phyloP scores from a whole-genome alignment of 768 basidiomycete genomes.

The Pluteus cervinus region DNA sequence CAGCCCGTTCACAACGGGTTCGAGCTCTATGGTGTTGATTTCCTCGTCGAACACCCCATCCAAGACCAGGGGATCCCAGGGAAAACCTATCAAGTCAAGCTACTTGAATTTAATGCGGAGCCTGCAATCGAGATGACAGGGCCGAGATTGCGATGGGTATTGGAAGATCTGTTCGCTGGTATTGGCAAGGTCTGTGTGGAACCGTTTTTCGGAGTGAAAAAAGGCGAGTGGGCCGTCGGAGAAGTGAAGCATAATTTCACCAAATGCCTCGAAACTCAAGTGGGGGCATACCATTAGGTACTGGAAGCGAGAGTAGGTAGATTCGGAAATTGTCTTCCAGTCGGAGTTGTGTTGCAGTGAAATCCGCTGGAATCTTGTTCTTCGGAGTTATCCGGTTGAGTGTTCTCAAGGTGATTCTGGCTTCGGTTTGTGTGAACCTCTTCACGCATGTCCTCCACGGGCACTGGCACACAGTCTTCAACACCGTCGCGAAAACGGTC shows the following conservation, averaged over 20 bases:
- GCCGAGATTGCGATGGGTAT: slow-evolving; percentile 69
- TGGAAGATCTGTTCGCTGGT: slow-evolving; percentile 73
- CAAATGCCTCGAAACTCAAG: slow-evolving; percentile 60
- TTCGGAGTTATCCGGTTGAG: too few relatives aligned
- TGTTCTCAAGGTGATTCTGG: too few relatives aligned
- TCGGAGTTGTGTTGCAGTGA: too few relatives aligned
- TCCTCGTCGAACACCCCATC: slow-evolving; percentile 56
- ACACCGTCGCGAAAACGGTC: slow-evolving; percentile 70
- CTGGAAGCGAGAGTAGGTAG: slow-evolving; percentile 5
- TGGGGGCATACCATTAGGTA: too few relatives aligned
- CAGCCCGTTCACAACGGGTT: slow-evolving; percentile 89
- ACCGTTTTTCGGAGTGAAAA: slow-evolving; percentile 47
- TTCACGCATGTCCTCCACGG: too few relatives aligned
- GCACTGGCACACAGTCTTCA: slow-evolving; percentile 32
- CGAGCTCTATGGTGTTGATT: slow-evolving; percentile 93
- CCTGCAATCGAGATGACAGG: slow-evolving; percentile 96
- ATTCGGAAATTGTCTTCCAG: too few relatives aligned
- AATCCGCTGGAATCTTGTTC: too few relatives aligned
- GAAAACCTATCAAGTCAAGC: slow-evolving; percentile 63
- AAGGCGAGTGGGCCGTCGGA: slow-evolving; percentile 40
- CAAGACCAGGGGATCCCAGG: slow-evolving; percentile 10
- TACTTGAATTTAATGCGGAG: slow-evolving; percentile 92
- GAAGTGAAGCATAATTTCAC: slow-evolving; percentile 47
- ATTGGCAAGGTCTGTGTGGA: slow-evolving; percentile 64
- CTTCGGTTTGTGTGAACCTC: too few relatives aligned